phyloP scores from a whole-genome alignment of 305 asterid species.

The Rubia tinctorum region DNA sequence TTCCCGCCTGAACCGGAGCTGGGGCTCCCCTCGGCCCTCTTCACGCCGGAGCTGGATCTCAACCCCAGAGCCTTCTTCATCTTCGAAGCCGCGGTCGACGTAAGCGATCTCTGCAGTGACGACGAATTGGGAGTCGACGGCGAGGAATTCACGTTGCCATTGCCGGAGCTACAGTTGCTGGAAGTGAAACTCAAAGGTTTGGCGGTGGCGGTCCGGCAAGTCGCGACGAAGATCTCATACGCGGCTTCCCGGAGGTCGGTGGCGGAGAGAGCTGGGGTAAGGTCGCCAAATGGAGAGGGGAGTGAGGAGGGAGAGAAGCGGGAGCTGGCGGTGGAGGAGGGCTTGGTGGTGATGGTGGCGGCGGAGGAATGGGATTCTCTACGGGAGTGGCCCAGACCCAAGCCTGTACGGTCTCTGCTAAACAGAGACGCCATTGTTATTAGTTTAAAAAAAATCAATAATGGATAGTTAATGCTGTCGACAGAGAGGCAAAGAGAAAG shows the following conservation, averaged over 20 bases:
- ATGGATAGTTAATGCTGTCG: not conserved
- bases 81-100: constrained; percentile 88
- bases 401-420: constrained; percentile 55
- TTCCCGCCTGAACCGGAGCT: constrained; percentile 59
- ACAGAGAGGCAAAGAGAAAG: not conserved
- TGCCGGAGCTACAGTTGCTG: constrained; percentile 11
- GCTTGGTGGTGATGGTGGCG: constrained; percentile 16
- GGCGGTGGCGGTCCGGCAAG: constrained; percentile 69
- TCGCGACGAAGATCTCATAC: constrained; percentile 91
- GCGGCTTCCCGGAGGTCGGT: constrained; percentile 74
- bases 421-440: constrained; percentile 84
- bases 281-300: constrained; percentile 75
- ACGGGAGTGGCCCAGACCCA: constrained; percentile 54
- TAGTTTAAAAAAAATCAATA: not conserved
- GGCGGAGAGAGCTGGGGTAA: constrained; percentile 57
- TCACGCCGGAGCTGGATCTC: constrained; percentile 62
- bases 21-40: constrained; percentile 34
- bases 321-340: constrained; percentile 27
- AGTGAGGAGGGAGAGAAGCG: constrained; percentile 55
- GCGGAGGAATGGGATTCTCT: constrained; percentile 57
- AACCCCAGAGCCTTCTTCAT: constrained; percentile 97
- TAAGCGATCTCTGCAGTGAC: constrained; percentile 66
- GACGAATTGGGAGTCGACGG: constrained; percentile 39
- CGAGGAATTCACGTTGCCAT: constrained; percentile 22
- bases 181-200: constrained; percentile 64